phyloP scores from a whole-genome alignment of 2,329 filamentous ascomycete species.

The Neophaeococcomyces mojaviensis region DNA sequence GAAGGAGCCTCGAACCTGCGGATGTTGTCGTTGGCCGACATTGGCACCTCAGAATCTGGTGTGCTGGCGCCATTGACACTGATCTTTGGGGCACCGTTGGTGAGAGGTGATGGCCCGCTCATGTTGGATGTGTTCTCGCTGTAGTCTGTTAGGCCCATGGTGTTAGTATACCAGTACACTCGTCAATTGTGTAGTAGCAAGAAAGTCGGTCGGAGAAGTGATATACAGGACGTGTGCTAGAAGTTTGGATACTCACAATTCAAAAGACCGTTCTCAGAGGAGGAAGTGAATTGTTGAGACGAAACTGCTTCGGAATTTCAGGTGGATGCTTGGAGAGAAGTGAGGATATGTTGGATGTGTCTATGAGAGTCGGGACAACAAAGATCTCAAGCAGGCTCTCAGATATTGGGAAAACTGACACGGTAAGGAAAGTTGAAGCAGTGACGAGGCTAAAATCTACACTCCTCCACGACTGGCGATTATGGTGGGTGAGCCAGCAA shows the following conservation, averaged over 20 bases:
- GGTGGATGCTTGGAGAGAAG: constrained; percentile 14
- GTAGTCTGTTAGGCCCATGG: constrained; percentile 19
- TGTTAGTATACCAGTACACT: constrained; percentile 19
- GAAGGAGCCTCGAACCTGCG: constrained; percentile 89
- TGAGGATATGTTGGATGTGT: constrained; percentile 6
- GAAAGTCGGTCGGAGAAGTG: constrained; percentile 2
- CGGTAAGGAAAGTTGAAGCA: constrained; percentile 6
- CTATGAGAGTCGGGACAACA: not conserved
- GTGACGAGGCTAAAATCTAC: constrained; percentile 9
- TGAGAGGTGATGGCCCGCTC: constrained; percentile 13
- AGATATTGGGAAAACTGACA: constrained; percentile 9
- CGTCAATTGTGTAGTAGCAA: not conserved
- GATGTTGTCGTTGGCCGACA: constrained; percentile 96
- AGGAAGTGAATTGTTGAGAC: constrained; percentile 7
- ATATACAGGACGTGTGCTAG: constrained; percentile 5
- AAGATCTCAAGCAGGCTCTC: not conserved
- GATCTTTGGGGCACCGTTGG: constrained; percentile 42
- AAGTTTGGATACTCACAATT: constrained; percentile 7
- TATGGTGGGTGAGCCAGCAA: constrained; percentile 8
- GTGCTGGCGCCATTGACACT: constrained; percentile 38
- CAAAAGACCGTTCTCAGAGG: constrained; percentile 1
- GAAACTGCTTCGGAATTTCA: constrained; percentile 2
- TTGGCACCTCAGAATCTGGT: constrained; percentile 17
- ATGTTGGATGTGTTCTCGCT: constrained; percentile 17
- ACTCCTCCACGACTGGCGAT: not conserved